phyloP scores from a whole-genome alignment of 2,329 filamentous ascomycete species.

The Fusarium clavum region DNA sequence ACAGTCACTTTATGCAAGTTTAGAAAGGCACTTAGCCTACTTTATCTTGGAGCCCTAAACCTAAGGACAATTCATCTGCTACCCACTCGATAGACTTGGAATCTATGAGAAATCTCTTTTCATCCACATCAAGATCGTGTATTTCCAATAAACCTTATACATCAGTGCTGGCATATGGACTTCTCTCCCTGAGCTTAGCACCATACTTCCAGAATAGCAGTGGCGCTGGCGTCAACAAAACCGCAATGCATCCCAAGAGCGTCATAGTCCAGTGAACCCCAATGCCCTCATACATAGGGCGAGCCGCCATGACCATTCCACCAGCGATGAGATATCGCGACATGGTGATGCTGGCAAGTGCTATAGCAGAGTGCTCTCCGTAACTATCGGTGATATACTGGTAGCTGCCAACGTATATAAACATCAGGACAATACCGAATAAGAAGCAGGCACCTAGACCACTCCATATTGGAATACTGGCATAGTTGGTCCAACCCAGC shows the following conservation, averaged over 20 bases:
- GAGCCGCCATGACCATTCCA: constrained; percentile 54
- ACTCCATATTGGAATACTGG: constrained; percentile 60
- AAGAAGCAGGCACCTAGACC: constrained; percentile 62
- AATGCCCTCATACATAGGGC: constrained; percentile 54
- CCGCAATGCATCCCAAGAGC: constrained; percentile 51
- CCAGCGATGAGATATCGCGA: constrained; percentile 52
- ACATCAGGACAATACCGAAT: constrained; percentile 63
- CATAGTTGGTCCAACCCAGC: constrained; percentile 66
- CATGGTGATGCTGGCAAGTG: constrained; percentile 50
- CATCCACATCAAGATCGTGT: background rate
- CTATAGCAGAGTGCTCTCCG: constrained; percentile 60
- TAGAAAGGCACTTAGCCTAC: background rate
- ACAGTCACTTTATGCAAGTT: background rate
- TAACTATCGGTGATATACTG: constrained; percentile 71
- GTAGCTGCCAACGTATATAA: constrained; percentile 63
- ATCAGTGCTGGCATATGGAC: constrained; percentile 1
- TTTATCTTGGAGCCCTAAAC: background rate
- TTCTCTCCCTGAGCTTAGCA: constrained; percentile 7
- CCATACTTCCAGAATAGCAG: constrained; percentile 52
- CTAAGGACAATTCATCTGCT: background rate
- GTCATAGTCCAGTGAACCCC: constrained; percentile 58
- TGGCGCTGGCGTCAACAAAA: constrained; percentile 49
- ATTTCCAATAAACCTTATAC: background rate
- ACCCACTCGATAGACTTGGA: background rate
- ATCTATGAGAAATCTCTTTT: background rate